phyloP scores from a whole-genome alignment of 2,329 filamentous ascomycete genomes.

The Pseudogymnoascus sp. region DNA sequence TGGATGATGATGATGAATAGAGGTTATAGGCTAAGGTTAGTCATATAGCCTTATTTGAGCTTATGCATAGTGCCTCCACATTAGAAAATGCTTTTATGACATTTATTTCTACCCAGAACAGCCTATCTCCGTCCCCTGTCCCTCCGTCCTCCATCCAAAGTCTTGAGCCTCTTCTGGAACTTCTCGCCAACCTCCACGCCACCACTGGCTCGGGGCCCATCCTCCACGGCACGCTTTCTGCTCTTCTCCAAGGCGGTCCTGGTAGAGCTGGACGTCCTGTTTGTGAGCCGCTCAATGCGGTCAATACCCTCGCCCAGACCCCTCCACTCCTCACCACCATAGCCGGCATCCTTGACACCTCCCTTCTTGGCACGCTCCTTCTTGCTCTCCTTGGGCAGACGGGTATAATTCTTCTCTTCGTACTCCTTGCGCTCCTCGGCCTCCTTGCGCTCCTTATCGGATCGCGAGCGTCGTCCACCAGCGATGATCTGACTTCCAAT shows the following conservation, averaged over 20 bases:
- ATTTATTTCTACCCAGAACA: not conserved
- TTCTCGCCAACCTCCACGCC: constrained; percentile 60
- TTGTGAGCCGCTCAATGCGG: constrained; percentile 75
- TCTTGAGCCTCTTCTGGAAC: constrained; percentile 62
- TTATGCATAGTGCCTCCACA: too few relatives aligned
- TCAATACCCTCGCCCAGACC: constrained; percentile 77
- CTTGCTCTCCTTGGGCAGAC: constrained; percentile 78
- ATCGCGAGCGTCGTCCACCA: constrained; percentile 72
- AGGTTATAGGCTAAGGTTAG: too few relatives aligned
- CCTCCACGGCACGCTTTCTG: constrained; percentile 69
- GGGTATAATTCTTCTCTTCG: constrained; percentile 86
- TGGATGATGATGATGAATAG: constrained; percentile 31
- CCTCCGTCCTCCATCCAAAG: constrained; percentile 32
- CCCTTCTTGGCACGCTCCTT: constrained; percentile 68
- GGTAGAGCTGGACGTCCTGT: constrained; percentile 49
- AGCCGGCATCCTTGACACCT: constrained; percentile 44
- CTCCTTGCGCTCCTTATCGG: constrained; percentile 62
- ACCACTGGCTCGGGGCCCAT: constrained; percentile 60
- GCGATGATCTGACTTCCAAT: constrained; percentile 83
- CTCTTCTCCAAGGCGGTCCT: constrained; percentile 66
- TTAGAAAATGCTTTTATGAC: not conserved
- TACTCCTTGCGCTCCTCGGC: constrained; percentile 76
- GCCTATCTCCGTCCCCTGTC: constrained; percentile 26
- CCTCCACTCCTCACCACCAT: constrained; percentile 90
- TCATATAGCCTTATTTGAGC: not conserved